Conservation (phyloP, 352 stramenopile genomes). For the Plasmopara muralis region DNA sequence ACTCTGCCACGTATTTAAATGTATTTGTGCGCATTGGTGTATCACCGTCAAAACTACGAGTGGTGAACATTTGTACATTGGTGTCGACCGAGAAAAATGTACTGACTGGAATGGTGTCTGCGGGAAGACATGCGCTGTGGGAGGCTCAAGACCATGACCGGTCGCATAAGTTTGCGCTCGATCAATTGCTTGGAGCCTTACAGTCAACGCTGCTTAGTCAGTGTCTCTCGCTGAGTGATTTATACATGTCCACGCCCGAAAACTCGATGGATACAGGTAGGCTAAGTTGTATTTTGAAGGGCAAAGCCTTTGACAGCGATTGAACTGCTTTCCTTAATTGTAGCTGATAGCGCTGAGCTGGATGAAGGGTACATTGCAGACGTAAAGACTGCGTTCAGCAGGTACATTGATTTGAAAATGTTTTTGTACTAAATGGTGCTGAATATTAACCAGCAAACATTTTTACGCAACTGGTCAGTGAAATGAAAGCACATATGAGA, state of each 20-base stretch:
- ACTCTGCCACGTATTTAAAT: slow-evolving; percentile 64
- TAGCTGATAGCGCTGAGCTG: slow-evolving; percentile 43
- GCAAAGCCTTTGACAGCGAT: too few species aligned
- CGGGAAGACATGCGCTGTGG: slow-evolving; percentile 24
- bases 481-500: slow-evolving; percentile 83
- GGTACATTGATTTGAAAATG: slow-evolving; percentile 6
- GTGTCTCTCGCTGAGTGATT: slow-evolving; percentile 54
- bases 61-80: slow-evolving; percentile 59
- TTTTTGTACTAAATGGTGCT: slow-evolving; percentile 1
- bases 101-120: too few species aligned
- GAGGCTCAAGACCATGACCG: slow-evolving; percentile 31
- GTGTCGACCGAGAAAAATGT: slow-evolving; percentile 20
- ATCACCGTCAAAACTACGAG: slow-evolving; percentile 67
- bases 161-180: slow-evolving; percentile 44
- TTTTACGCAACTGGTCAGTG: slow-evolving; percentile 25
- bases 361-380: slow-evolving; percentile 68
- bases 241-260: slow-evolving; percentile 73
- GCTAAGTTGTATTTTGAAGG: too few species aligned
- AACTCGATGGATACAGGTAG: slow-evolving; percentile 56
- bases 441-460: neutral
- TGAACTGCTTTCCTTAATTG: slow-evolving; percentile 2
- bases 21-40: slow-evolving; percentile 68
- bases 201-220: slow-evolving; percentile 65
- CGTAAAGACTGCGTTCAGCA: slow-evolving; percentile 41
- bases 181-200: slow-evolving; percentile 60